Base-by-base conservation (phyloP, 306 rosid genomes). In the Calophaca sinica region DNA sequence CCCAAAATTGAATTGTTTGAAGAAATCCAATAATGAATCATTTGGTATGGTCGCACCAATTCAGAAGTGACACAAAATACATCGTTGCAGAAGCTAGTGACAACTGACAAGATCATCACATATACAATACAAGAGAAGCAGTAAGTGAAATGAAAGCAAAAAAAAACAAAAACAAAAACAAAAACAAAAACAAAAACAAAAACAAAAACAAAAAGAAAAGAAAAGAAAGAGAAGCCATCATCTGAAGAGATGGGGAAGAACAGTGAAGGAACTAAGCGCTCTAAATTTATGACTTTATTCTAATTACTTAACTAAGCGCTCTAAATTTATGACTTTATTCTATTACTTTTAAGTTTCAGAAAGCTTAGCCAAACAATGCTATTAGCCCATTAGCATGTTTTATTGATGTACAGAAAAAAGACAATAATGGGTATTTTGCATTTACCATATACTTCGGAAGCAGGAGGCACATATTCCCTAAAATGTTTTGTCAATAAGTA, bases 381-480 rank as follows among this genome's bases (percentile, higher is more conserved):
- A 66, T 66, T 66, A n/a, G 35, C 15, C 68, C 51, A 42, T 64
- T 12, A 63, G 14, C 52, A 59, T 33, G 33, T 14, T 33, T 20
- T 15, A 45, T 35, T 36, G 26, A 33, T 44, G 51, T 32, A 50
- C 28, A 46, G 36, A 75, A 74, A 50, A 64, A 49, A 54, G 41
- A 49, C 57, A 62, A 55, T 31, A 29, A 65, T 65, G 9, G 50
- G 45, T 9, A 14, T 45, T 60, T 62, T 9, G 60, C 55, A 50
- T 77, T 59, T 4, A 49, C 68, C 73, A 64, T 36, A 50, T 33
- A n/a, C 50, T 20, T 9, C 35, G 59, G 51, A 57, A 14, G n/a
- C 54, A 51, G 49, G 59, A 59, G 3, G 72, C 66, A 58, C 44
- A 14, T 15, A 59, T 68, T 26, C 67, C 42, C 52, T 12, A 50